Conservation (phyloP, 225 moss, liverwort and hornwort genomes). For the Sphagnum contortum region DNA sequence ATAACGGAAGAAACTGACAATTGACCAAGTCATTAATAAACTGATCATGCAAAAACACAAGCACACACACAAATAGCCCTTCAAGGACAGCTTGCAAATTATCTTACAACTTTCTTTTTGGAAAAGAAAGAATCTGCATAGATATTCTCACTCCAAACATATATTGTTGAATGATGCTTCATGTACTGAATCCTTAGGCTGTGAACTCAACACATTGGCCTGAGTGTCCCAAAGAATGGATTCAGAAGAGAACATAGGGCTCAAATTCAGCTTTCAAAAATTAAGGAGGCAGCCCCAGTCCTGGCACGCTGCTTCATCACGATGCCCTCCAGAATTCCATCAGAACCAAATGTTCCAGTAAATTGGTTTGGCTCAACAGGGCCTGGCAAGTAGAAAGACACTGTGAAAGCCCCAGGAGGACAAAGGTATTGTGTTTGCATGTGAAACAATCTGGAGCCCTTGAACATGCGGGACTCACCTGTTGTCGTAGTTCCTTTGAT, state of each 20-base stretch:
- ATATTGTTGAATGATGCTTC: too few relatives aligned
- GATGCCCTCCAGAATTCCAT: slow-evolving; percentile 59
- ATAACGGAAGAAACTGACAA: too few relatives aligned
- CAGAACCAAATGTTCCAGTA: slow-evolving; percentile 61
- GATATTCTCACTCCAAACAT: too few relatives aligned
- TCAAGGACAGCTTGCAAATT: too few relatives aligned
- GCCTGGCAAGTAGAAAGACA: slow-evolving; percentile 60
- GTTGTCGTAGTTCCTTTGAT: slow-evolving; percentile 94
- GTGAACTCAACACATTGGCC: too few relatives aligned
- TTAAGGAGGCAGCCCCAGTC: slow-evolving; percentile 48
- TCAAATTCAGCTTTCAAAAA: slow-evolving; percentile 41
- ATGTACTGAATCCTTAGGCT: too few relatives aligned
- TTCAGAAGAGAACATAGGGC: not conserved
- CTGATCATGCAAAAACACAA: too few relatives aligned
- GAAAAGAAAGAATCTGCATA: too few relatives aligned
- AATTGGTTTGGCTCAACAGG: slow-evolving; percentile 64
- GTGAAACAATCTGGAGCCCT: slow-evolving; percentile 55
- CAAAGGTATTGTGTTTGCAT: slow-evolving; percentile 60
- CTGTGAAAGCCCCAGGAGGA: slow-evolving; percentile 49
- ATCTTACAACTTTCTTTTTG: too few relatives aligned
- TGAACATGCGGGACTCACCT: slow-evolving; percentile 68
- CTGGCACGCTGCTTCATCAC: slow-evolving; percentile 55
- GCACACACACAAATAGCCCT: too few relatives aligned
- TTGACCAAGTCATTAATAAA: too few relatives aligned
- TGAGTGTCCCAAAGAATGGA: too few relatives aligned